phyloP scores from a whole-genome alignment of 1,284 basidiomycete genomes.

The Ceratobasidium papillatum region DNA sequence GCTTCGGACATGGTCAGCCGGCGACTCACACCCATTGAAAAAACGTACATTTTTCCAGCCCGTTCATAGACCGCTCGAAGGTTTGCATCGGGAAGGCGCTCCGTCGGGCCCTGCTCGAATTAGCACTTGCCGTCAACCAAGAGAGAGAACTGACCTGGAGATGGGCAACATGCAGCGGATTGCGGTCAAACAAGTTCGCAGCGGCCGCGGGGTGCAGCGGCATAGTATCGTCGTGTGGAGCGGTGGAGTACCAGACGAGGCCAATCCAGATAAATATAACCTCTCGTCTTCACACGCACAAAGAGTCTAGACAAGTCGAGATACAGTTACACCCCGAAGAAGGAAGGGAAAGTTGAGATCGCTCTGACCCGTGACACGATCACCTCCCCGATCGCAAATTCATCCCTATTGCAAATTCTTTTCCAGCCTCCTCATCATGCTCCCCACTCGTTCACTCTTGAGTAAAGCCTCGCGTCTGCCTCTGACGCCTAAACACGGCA shows the following conservation, averaged over 20 bases:
- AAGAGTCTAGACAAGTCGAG: not conserved
- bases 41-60: slow-evolving; percentile 37
- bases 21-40: not conserved
- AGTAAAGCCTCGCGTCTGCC: slow-evolving; percentile 73
- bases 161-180: slow-evolving; percentile 35
- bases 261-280: not conserved
- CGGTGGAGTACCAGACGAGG: not conserved
- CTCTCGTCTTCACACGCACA: not conserved
- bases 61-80: slow-evolving; percentile 28
- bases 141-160: slow-evolving; percentile 15
- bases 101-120: slow-evolving; percentile 24
- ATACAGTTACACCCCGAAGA: no score
- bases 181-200: slow-evolving; percentile 26
- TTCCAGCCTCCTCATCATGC: slow-evolving; percentile 26
- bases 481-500: slow-evolving; percentile 83
- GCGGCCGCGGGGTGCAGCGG: not conserved
- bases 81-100: slow-evolving; percentile 29
- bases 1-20: slow-evolving; percentile 11
- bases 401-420: slow-evolving; percentile 1
- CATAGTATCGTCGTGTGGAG: not conserved
- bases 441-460: slow-evolving; percentile 39
- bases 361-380: not conserved
- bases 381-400: not conserved
- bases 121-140: not conserved
- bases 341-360: slow-evolving; percentile 1